Conservation (phyloP, 495 filamentous ascomycete genomes). For the Xylaria intraflava region DNA sequence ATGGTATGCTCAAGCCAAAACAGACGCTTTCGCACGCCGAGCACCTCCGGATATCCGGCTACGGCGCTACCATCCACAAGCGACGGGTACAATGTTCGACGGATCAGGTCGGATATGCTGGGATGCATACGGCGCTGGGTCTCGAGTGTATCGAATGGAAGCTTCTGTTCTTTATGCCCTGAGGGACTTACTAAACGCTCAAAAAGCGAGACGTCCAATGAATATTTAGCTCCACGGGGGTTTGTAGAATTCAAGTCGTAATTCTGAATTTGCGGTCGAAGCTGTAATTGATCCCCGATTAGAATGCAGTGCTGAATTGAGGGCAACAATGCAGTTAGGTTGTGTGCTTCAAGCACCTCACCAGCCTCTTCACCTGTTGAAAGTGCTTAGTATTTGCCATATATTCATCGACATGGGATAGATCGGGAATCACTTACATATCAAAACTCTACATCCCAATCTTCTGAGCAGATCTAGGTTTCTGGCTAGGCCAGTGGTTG, state of each 20-base stretch:
- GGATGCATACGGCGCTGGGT: conserved; percentile 76
- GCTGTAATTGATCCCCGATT: conserved; percentile 72
- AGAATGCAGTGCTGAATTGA: conserved; percentile 65
- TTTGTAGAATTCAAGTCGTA: conserved; percentile 58
- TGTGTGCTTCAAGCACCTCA: conserved; percentile 68
- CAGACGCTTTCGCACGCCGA: conserved; percentile 57
- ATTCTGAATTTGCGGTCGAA: conserved; percentile 63
- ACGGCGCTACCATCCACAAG: conserved; percentile 54
- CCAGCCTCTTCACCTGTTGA: conserved; percentile 59
- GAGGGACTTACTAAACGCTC: conserved; percentile 55
- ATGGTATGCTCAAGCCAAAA: conserved; percentile 70
- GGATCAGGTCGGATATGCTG: conserved; percentile 55
- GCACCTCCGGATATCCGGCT: conserved; percentile 49
- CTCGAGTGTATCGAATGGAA: conserved; percentile 55
- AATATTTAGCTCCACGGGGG: conserved; percentile 46
- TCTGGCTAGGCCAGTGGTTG: conserved; percentile 65
- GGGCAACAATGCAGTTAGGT: conserved; percentile 61
- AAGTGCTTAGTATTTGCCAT: background rate
- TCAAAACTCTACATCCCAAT: conserved; percentile 57
- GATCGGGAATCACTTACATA: conserved; percentile 35
- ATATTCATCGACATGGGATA: background rate
- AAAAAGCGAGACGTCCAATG: conserved; percentile 61
- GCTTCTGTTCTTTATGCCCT: conserved; percentile 21
- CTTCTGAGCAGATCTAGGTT: conserved; percentile 56
- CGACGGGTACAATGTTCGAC: conserved; percentile 57